Evolutionary conservation across 2,329 filamentous ascomycete genomes (phyloP), one percentile per base, ranked within the genome.

Genomic region (Fusarium caatingaense): DNA sequence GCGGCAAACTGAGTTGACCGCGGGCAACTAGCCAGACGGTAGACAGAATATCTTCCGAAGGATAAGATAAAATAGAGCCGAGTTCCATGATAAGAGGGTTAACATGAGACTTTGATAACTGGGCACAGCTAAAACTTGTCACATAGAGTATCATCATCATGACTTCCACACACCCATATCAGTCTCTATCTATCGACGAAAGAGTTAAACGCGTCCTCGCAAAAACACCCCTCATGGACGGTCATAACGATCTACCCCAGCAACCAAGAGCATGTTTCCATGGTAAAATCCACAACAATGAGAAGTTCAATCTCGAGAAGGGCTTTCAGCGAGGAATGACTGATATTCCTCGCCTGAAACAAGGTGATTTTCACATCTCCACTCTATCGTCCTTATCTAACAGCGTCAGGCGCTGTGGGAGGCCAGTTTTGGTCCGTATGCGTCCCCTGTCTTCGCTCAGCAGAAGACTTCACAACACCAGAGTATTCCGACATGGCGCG

Each of bases 361-460:
- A 63, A 30, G 60, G 60, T n/a, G n/a, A n/a, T n/a, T n/a, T n/a
- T n/a, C n/a, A n/a, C n/a, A n/a, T n/a, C n/a, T n/a, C n/a, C n/a
- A n/a, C n/a, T n/a, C n/a, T n/a, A n/a, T n/a, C n/a, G n/a, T n/a
- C n/a, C n/a, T n/a, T n/a, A n/a, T n/a, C 6, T 42, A 16, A 57
- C 5, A 2, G 2, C 2, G 2, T 0, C 0, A 60, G 60, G 60
- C 0, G 58, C 42, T 0, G 49, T 64, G 0, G 58, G 60, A 0
- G 60, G 60, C 0, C 60, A 64, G 0, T 63, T 64, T 6, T 64
- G 60, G 60, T 64, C 60, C 4, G 60, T 63, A 1, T 64, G 60
- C 7, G 60, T 63, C 0, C 60, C 60, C 3, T 63, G 60, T 30
- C 30, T 63, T 0, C 28, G 60, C 20, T 63, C 58, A 5, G 60